Evolutionary conservation across 805 yeast species (phyloP).

Genomic region (Ogataea populi-albae): DNA sequence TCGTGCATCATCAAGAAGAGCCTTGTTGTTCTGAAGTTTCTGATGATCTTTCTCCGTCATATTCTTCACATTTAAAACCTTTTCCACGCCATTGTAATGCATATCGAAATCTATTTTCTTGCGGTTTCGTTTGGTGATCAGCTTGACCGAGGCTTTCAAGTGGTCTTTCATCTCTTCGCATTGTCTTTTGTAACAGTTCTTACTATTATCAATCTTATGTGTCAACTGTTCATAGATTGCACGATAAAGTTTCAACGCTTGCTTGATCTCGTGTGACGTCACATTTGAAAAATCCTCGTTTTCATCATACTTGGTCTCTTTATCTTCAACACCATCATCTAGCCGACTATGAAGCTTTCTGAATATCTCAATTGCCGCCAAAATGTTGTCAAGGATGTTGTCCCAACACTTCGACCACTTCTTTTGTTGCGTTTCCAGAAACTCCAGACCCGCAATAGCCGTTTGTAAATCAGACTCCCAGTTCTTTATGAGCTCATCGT

Average conservation of each 20-base stretch:
- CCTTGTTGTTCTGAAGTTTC: constrained; percentile 33
- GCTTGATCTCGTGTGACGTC: constrained; percentile 30
- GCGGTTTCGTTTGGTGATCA: constrained; percentile 43
- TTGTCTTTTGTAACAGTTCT: constrained; percentile 32
- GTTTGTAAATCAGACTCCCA: constrained; percentile 44
- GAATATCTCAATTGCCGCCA: constrained; percentile 32
- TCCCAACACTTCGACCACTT: constrained; percentile 32
- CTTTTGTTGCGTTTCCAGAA: constrained; percentile 31
- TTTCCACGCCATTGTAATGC: constrained; percentile 36
- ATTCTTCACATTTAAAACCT: constrained; percentile 33
- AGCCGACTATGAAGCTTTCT: constrained; percentile 37
- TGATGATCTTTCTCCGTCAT: constrained; percentile 38
- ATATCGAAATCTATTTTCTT: constrained; percentile 42
- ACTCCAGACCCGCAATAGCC: constrained; percentile 44
- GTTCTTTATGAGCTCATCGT: constrained; percentile 39
- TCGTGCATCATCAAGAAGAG: constrained; percentile 31
- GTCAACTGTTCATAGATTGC: constrained; percentile 25
- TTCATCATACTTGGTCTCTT: constrained; percentile 18
- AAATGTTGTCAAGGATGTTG: constrained; percentile 32
- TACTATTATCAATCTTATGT: constrained; percentile 19
- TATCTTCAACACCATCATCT: constrained; percentile 7
- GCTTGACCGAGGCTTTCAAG: constrained; percentile 36
- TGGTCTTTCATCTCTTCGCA: constrained; percentile 39
- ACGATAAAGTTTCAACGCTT: constrained; percentile 27
- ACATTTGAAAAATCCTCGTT: constrained; percentile 29